Evolutionary conservation across 2,329 filamentous ascomycete species (phyloP), one percentile per base, ranked within the genome.

Genomic region (Xylaria sp.): DNA sequence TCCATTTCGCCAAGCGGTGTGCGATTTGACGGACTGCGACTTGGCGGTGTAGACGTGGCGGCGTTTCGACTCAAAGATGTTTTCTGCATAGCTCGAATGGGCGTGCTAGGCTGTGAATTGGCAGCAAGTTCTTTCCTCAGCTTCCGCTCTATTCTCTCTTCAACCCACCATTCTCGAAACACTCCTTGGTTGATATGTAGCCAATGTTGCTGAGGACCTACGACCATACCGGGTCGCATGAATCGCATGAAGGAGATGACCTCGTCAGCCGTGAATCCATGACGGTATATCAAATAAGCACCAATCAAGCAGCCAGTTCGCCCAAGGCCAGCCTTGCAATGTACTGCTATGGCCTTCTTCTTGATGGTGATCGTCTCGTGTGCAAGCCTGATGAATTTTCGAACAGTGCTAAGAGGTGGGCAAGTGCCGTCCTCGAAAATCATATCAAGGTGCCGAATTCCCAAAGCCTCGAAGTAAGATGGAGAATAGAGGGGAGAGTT

Each of bases 401-500:
- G 90, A 31, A 99, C 96, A n/a, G 94, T 90, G 20, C 88, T 88
- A 59, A 99, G 84, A 1, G 93, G 90, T 25, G 96, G 96, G 79
- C 96, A 99, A 3, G 96, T 99, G 71, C 96, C 96, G 74, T 99
- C 96, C 76, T 98, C 96, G 77, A 99, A 99, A 76, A 99, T 98
- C 96, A 99, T 99, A 81, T 99, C 96, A 45, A 98, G 85, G 78
- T 99, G 96, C 75, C 94, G 90, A 76, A 99, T 98, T 33, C 95
- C 95, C 59, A 99, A 85, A 3, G 94, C 93, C 70, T 95, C 96
- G 79, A 99, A 99, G 83, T 95, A 97, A n/a, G 94, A 94, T 0
- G 96, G 92, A 0, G 93, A 97, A 84, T 99, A 99, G 7, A 99
- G 87, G 72, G 94, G 92, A 0, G 94, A 98, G 83, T 99, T 99